These are phyloP conservation scores for Fagopyrum homotropicum DNA, from an alignment of 148 eudicot species.

Conservation along the genomic window DNA sequence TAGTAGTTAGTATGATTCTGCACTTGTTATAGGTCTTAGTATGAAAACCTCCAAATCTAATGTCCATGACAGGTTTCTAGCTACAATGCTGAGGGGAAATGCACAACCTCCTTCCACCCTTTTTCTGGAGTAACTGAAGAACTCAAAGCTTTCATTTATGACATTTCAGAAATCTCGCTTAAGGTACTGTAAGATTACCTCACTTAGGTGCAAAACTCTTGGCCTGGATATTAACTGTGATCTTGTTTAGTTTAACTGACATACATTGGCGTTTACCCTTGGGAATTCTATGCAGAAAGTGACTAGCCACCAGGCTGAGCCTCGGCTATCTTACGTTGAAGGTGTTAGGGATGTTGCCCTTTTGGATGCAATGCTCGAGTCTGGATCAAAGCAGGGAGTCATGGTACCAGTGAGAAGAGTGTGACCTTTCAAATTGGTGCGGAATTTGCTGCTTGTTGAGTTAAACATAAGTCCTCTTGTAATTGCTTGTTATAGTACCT, in stretches of 20 bases:
- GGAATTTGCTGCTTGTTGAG: background rate
- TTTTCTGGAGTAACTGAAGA: slow-evolving; percentile 90
- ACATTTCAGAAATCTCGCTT: slow-evolving; percentile 50
- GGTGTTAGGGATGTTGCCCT: slow-evolving; percentile 93
- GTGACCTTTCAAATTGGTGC: slow-evolving; percentile 17
- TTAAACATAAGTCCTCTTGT: background rate
- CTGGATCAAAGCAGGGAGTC: slow-evolving; percentile 70
- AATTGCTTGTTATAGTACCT: background rate
- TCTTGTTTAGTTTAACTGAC: background rate
- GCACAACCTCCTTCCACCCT: slow-evolving; percentile 59
- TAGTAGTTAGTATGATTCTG: background rate
- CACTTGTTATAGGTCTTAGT: background rate
- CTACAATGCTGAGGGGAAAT: slow-evolving; percentile 47
- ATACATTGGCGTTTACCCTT: background rate
- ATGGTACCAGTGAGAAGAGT: slow-evolving; percentile 54
- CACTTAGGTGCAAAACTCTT: background rate
- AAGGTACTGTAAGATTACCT: slow-evolving; percentile 28
- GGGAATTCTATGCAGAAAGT: slow-evolving; percentile 39
- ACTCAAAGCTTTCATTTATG: slow-evolving; percentile 68
- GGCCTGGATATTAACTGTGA: background rate
- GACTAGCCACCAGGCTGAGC: slow-evolving; percentile 39
- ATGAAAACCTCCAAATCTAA: background rate
- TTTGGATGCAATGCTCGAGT: slow-evolving; percentile 89
- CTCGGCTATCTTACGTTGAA: slow-evolving; percentile 66
- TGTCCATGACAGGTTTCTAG: slow-evolving; percentile 48